phyloP scores from a whole-genome alignment of 116 monocot genomes.

The Dioscorea cayenensis region DNA sequence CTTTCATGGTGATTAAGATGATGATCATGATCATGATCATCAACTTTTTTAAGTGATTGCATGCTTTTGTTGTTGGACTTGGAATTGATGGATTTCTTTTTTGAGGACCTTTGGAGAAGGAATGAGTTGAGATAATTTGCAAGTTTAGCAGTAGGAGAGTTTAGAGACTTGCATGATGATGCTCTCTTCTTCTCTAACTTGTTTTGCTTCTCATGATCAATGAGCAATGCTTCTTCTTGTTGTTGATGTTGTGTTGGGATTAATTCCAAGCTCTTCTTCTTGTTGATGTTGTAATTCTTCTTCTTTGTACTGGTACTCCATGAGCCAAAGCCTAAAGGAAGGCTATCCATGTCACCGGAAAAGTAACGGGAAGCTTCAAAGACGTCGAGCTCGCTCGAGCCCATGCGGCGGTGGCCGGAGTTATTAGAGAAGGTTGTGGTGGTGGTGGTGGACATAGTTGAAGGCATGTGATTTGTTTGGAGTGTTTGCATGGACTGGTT shows the following conservation, averaged over 20 bases:
- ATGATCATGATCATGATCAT: too few species aligned
- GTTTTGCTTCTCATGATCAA: not conserved
- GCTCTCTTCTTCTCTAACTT: conserved; percentile 10
- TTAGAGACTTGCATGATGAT: conserved; percentile 17
- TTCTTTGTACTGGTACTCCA: not conserved
- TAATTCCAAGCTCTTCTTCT: conserved; percentile 5
- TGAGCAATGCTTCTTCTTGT: not conserved
- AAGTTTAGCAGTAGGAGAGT: conserved; percentile 20
- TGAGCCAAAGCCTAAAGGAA: not conserved
- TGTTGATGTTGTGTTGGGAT: not conserved
- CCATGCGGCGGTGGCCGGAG: conserved; percentile 1
- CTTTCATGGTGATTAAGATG: not conserved
- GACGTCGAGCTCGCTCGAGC: conserved; percentile 42
- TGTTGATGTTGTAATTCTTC: not conserved
- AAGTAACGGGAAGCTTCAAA: conserved; percentile 46
- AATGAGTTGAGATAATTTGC: conserved; percentile 25
- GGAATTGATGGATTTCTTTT: conserved; percentile 11
- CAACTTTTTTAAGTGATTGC: not conserved
- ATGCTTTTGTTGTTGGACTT: not conserved
- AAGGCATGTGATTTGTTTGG: not conserved
- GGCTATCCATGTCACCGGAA: conserved; percentile 15
- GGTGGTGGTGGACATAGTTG: not conserved
- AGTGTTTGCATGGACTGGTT: not conserved
- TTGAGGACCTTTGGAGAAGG: conserved; percentile 7
- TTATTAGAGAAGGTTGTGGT: not conserved